Evolutionary conservation across 2,329 filamentous ascomycete genomes (phyloP).

Genomic region (Aspergillus spinulosporus): DNA sequence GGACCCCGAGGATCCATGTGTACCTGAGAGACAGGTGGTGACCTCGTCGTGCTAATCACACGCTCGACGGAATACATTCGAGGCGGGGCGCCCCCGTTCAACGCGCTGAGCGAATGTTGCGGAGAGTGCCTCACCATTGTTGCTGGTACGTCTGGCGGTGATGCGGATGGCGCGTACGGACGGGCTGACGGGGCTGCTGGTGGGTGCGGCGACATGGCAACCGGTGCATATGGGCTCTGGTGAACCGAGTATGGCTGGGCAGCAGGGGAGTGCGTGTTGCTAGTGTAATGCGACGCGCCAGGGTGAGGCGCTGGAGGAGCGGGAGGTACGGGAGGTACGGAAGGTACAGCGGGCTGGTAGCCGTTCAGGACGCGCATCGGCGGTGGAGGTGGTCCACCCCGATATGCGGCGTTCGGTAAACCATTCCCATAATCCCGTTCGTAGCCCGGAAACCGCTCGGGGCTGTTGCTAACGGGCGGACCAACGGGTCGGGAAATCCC

Average conservation of each 20-base stretch:
- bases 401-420: conserved; percentile 34
- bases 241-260: conserved; percentile 39
- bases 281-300: conserved; percentile 30
- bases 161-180: conserved; percentile 39
- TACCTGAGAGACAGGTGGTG: conserved; percentile 37
- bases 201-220: conserved; percentile 36
- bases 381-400: conserved; percentile 49
- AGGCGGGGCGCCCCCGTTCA: conserved; percentile 38
- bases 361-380: conserved; percentile 56
- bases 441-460: conserved; percentile 38
- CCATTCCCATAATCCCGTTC: conserved; percentile 40
- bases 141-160: conserved; percentile 40
- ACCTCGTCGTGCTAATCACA: conserved; percentile 36
- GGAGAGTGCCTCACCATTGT: conserved; percentile 40
- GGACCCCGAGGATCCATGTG: conserved; percentile 38
- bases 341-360: conserved; percentile 30
- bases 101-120: conserved; percentile 37
- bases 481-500: conserved; percentile 33
- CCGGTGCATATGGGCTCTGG: conserved; percentile 41
- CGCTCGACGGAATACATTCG: conserved; percentile 42
- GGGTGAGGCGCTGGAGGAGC: conserved; percentile 21
- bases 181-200: conserved; percentile 34
- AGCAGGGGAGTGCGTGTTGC: conserved; percentile 35
- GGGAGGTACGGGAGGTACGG: conserved; percentile 34
- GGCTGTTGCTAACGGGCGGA: conserved; percentile 28